Evolutionary conservation across 1,139 yeast species (phyloP).

Genomic region (Nakaseomyces glabratus): DNA sequence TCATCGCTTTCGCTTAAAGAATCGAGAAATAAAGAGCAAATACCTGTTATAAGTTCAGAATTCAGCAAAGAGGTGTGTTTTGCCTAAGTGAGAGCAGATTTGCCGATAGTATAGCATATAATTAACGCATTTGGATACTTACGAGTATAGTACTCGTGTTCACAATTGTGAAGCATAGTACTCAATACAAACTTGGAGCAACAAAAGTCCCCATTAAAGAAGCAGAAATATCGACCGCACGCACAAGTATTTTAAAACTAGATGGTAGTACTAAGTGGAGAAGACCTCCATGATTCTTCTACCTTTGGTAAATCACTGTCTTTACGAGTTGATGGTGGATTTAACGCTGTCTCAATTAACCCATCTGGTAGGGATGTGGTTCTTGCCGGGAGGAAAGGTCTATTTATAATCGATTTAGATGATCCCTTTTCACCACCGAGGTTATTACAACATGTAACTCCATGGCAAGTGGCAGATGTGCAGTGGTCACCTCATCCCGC

Average conservation of each 20-base stretch:
- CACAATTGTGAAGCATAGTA: neutral
- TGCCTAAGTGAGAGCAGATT: no score
- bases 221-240: neutral
- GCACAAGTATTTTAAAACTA: no score
- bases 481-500: constrained; percentile 92
- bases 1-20: no score
- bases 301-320: constrained; percentile 77
- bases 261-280: constrained; percentile 5
- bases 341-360: constrained; percentile 85
- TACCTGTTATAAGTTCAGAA: no score
- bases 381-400: constrained; percentile 73
- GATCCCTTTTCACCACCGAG: constrained; percentile 94
- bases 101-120: no score
- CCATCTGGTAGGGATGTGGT: constrained; percentile 94
- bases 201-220: neutral
- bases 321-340: constrained; percentile 82
- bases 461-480: constrained; percentile 98
- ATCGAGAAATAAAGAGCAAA: no score
- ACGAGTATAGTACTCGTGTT: no score
- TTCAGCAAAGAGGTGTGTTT: no score
- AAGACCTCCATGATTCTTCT: constrained; percentile 34
- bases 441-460: constrained; percentile 82
- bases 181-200: neutral
- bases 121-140: no score
- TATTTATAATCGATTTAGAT: constrained; percentile 82